Evolutionary conservation across 2,329 filamentous ascomycete genomes (phyloP), one percentile per base, ranked within the genome.

Genomic region (Aspergillus viridinutans): DNA sequence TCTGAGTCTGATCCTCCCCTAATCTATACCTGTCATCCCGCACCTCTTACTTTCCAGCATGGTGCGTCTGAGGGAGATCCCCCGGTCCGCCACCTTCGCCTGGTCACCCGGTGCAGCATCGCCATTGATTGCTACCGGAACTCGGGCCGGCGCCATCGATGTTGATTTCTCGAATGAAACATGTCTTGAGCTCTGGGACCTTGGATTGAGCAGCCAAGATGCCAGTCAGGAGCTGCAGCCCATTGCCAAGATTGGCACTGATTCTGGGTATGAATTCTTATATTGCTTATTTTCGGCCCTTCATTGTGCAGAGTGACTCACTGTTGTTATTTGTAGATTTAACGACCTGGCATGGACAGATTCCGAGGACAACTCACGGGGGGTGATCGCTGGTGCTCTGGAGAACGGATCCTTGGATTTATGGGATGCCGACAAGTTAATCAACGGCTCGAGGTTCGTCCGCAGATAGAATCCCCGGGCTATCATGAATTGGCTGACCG

Each of bases 121-220:
- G 66, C 92, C 93, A 67, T 82, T 96, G 66, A 81, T 99, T 63
- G 93, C 91, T 59, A 99, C 94, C 28, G 94, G 94, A 68, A 99
- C 94, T 49, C 88, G 92, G 67, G 92, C 94, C 60, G 94, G 94
- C 62, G 94, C 94, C 67, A 92, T 99, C 45, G 92, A 96, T 76
- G 92, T 90, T 67, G 92, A 97, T 76, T 99, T 99, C 78, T 97
- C 94, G 28, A 94, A 94, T 75, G 92, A 97, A 74, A 97, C 92
- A 62, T 93, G 93, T 78, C 81, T 99, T 57, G 94, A 99, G 80
- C 82, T 99, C 59, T 99, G 94, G 94, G 91, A 97, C 76, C 81
- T 99, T 64, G 87, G 85, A 70, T 82, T 97, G 64, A 90, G 95
- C 74, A 86, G 86, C 74, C 78, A 85, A 61, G 83, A 89, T 59